Base-by-base conservation (phyloP, 768 basidiomycete species). In the Candolleomyces eurysporus region DNA sequence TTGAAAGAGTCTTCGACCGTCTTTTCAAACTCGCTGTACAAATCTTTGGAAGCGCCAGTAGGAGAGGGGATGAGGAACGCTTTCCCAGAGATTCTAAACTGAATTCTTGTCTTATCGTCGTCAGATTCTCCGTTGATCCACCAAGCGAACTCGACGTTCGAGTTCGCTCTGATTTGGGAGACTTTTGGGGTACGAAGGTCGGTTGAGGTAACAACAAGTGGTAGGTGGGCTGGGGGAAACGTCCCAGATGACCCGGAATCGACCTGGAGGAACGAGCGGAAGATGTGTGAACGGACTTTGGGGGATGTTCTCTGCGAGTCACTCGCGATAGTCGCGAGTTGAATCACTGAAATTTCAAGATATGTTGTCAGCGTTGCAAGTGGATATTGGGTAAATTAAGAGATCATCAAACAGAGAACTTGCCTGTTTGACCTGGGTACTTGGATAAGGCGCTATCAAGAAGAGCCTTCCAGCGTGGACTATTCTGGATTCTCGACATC, bases 111-210 rank as follows among this genome's bases (percentile, higher is more conserved):
- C 43, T 45, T n/a, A 19, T 14, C 11, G 48, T 49, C 48, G n/a
- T 49, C 26, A 10, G 48, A 22, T 10, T 10, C 10, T 21, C 82
- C 80, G 32, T 82, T 78, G 57, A 87, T 81, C 90, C 91, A 95
- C 87, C 89, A 94, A 11, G 79, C 83, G 48, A 88, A 64, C 69
- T 94, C 88, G 62, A 87, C 82, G 48, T 76, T 70, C 10, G 79
- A 68, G 59, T 77, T 78, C 42, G 76, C 67, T 22, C 74, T 75
- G 51, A 92, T 74, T 64, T 92, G 87, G 1, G 72, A 51, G 39
- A 84, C 79, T 66, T 94, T 94, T 21, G 86, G 85, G 2, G 86
- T 80, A 26, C 92, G 88, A 50, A 87, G 70, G 74, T 93, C 92
- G 51, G 91, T 91, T 13, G 87, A 84, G 52, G 81, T 77, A 48